Conservation (phyloP, 257 asterid species). For the Scutellaria baicalensis region DNA sequence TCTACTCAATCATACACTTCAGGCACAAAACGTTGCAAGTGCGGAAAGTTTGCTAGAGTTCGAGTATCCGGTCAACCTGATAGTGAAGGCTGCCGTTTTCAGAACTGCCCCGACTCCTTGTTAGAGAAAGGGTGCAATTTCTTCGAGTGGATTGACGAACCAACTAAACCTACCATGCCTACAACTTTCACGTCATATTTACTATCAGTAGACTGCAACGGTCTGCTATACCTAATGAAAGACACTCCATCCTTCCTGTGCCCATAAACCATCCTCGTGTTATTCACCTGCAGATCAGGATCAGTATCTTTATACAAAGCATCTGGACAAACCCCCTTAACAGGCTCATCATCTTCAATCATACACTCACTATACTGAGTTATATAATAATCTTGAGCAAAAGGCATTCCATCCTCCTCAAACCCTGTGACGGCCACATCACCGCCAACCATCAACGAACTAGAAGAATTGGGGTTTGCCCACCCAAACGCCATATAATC, state of each 20-base stretch:
- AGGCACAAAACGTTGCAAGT: too few species aligned
- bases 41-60: too few species aligned
- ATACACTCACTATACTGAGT: constrained; percentile 75
- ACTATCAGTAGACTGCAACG: constrained; percentile 48
- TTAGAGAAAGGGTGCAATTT: too few species aligned
- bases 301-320: constrained; percentile 36
- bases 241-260: constrained; percentile 93
- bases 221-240: constrained; percentile 71
- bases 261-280: constrained; percentile 66
- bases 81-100: too few species aligned
- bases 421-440: constrained; percentile 83
- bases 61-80: too few species aligned
- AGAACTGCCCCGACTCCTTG: too few species aligned
- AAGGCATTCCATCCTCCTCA: constrained; percentile 65
- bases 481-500: constrained; percentile 91
- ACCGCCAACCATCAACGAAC: constrained; percentile 76
- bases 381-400: constrained; percentile 77
- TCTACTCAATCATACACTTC: too few species aligned
- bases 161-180: too few species aligned
- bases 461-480: constrained; percentile 68
- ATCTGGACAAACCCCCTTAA: constrained; percentile 90
- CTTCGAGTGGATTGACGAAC: too few species aligned
- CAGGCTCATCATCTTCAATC: constrained; percentile 48
- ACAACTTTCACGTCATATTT: constrained; percentile 51
- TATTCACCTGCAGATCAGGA: constrained; percentile 46